Evolutionary conservation across 331 rosid genomes (phyloP), one percentile per base, ranked within the genome.

Genomic region (Pyracantha coccinea): DNA sequence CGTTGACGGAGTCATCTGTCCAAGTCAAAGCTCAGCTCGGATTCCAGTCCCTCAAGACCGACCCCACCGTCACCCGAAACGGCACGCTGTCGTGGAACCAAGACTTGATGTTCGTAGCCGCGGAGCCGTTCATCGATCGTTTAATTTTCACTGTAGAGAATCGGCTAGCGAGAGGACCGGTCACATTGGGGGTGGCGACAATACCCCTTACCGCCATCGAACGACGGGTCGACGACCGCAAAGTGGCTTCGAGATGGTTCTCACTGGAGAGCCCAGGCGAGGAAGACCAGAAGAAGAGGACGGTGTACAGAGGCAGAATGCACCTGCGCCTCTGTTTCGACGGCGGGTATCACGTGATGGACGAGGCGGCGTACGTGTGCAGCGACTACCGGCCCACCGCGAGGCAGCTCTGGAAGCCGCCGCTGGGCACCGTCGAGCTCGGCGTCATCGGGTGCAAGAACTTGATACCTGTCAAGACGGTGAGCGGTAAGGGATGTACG

Each of bases 301-400:
- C 68, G 6, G 3, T 21, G 20, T 88, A 84, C 68, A 91, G 79
- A 11, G 97, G 94, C 1, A 87, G 93, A 61, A 20, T 90, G 74
- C 97, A 87, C 44, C 60, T 94, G 12, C 83, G 96, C 11, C 53
- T 94, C 24, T 94, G 93, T 52, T 94, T 88, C 10, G 98, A 94
- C 15, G 98, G 98, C 0, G 98, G 98, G 2, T 94, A 91, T 69
- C 97, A 94, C 79, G 98, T 94, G 88, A 90, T 91, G 97, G 95
- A 94, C 33, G 98, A 94, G 83, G 84, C 88, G 0, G 88, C 93
- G 31, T 87, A 94, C 81, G 79, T 90, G 70, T 80, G 90, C 80
- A 94, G 98, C 54, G 98, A 94, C 71, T 94, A 81, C 74, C 95
- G 92, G 6, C 98, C 98, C 29, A 91, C 97, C 0, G 98, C 97